Conservation (phyloP, 306 rosid species). For the Prunus padus region DNA sequence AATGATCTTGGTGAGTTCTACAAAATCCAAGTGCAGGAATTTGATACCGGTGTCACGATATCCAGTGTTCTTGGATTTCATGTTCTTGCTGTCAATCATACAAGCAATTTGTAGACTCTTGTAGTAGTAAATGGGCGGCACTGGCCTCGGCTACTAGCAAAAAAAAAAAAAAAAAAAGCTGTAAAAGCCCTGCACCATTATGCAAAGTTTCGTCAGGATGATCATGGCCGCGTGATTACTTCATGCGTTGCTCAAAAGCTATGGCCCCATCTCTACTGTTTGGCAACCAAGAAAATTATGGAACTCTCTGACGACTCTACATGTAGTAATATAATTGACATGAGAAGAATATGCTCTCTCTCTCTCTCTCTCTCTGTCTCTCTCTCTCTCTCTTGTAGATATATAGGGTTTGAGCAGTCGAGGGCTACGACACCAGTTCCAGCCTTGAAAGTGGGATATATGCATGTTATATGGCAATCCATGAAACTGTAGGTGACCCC, state of each 20-base stretch:
- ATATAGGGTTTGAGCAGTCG: neutral
- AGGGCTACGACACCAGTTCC: neutral
- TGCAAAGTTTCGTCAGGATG: neutral
- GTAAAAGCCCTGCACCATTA: neutral
- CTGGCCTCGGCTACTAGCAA: neutral
- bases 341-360: constrained; percentile 4
- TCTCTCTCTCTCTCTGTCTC: neutral
- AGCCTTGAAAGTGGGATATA: constrained; percentile 13
- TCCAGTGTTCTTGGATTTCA: constrained; percentile 21
- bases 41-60: neutral
- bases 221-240: constrained; percentile 7
- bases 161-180: neutral
- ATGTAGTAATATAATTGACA: neutral
- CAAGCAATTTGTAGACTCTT: neutral
- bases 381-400: neutral
- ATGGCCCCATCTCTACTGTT: constrained; percentile 1
- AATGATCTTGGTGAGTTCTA: neutral
- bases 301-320: neutral
- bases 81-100: neutral
- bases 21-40: neutral
- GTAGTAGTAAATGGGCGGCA: neutral
- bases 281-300: neutral
- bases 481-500: neutral
- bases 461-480: neutral
- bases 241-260: neutral